These are phyloP conservation scores for Aspergillus intermedius DNA, from an alignment of 2,329 filamentous ascomycete genomes.

Conservation along the genomic window DNA sequence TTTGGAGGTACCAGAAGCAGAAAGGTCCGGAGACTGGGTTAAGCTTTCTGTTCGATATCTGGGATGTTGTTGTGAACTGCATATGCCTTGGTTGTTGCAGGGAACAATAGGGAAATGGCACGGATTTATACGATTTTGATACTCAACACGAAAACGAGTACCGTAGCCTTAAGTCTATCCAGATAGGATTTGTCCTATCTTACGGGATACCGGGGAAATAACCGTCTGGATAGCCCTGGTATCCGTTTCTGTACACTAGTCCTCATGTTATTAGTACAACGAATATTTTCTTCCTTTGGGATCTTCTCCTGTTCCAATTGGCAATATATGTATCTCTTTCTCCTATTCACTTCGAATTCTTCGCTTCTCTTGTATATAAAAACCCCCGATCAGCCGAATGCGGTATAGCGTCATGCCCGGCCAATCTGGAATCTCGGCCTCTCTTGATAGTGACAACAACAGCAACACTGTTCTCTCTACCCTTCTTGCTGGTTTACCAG, in stretches of 20 bases:
- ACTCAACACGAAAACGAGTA: not conserved
- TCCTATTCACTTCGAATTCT: not conserved
- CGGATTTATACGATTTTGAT: not conserved
- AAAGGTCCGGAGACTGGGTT: conserved; percentile 74
- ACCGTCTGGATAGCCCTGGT: not conserved
- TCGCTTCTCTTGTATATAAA: not conserved
- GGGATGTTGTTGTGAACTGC: not conserved
- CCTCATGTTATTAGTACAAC: not conserved
- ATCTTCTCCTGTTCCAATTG: not conserved
- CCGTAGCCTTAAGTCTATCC: not conserved
- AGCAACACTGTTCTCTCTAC: too few species aligned
- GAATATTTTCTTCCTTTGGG: not conserved
- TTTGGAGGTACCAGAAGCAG: conserved; percentile 89
- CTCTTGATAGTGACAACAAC: too few species aligned
- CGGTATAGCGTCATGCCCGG: not conserved
- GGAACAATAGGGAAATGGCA: not conserved
- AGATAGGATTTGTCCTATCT: not conserved
- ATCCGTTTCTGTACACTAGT: not conserved
- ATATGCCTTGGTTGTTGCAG: not conserved
- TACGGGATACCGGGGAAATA: not conserved
- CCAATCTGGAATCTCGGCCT: not conserved
- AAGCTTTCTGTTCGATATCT: conserved; percentile 6
- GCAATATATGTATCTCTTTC: not conserved
- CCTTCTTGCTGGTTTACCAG: too few species aligned
- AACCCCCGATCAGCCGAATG: not conserved